Evolutionary conservation across 129 eudicot species (phyloP), one percentile per base, ranked within the genome.

Genomic region (Flaveria sonorensis): DNA sequence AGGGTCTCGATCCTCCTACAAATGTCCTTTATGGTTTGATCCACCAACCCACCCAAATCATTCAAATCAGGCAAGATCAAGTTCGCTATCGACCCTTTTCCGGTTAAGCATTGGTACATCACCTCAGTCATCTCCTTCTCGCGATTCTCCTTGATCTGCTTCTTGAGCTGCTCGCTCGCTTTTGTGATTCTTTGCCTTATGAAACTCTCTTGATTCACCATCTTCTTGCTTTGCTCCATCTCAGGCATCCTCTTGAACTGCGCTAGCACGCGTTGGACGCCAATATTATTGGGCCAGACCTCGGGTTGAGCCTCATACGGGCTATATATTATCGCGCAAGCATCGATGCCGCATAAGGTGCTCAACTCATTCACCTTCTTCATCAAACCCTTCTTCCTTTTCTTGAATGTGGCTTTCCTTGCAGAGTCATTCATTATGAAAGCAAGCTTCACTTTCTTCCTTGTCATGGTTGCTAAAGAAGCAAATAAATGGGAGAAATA

Each of bases 111-210:
- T 68, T 83, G 86, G 72, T 80, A 83, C 89, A 88, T 85, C 2
- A 88, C 69, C 36, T 83, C 85, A 6, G 86, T 83, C 62, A 88
- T 81, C 75, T 86, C 85, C 74, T 86, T 86, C 74, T 83, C 90
- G 1, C 86, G 68, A n/a, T 88, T 88, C 10, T 86, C 90, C 73
- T 55, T 81, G 45, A 70, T 47, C 32, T 71, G 79, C 70, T 82
- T 82, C 43, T 82, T 77, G 16, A 82, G 75, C 56, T 77, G 86
- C 55, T 82, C 75, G 30, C 55, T 65, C 2, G 82, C 71, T 48
- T 82, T 82, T 2, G 56, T 73, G 51, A 82, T 82, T 59, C 86
- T 77, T 67, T 82, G 74, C 75, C 70, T 65, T 24, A 82, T 82
- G 74, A 65, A 80, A 20, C 82, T 71, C n/a, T 77, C 82, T 24